Percentiles rank a stretch among this genome's conserved stretches.
phyloP scores from a whole-genome alignment of 2,329 filamentous ascomycete genomes.

The Thielaviopsis euricoi region DNA sequence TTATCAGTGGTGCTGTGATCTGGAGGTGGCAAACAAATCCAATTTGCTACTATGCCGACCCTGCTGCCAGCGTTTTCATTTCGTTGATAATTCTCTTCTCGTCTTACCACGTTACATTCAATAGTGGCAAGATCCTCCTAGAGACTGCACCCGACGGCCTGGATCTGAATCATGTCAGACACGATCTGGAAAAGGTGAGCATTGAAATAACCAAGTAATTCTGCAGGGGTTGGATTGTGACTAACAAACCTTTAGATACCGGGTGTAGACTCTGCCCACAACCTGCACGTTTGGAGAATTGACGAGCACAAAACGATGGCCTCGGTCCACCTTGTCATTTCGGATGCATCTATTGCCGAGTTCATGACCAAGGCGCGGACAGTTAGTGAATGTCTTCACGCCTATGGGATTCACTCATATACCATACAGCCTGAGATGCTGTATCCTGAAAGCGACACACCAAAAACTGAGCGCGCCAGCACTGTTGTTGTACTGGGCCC shows the following conservation, averaged over 20 bases:
- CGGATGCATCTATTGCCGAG: slow-evolving; percentile 34
- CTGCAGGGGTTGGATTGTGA: slow-evolving; percentile 11
- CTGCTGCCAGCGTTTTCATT: slow-evolving; percentile 51
- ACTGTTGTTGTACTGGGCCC: not conserved
- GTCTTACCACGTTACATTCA: slow-evolving; percentile 43
- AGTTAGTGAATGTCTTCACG: slow-evolving; percentile 53
- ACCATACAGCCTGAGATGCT: slow-evolving; percentile 50
- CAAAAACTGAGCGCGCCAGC: not conserved
- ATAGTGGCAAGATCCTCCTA: slow-evolving; percentile 48
- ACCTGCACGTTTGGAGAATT: slow-evolving; percentile 59
- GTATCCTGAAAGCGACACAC: not conserved
- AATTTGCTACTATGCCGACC: slow-evolving; percentile 53
- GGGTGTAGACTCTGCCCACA: slow-evolving; percentile 50
- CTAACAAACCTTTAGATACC: slow-evolving; percentile 31
- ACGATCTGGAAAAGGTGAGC: slow-evolving; percentile 49
- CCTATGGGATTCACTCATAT: slow-evolving; percentile 54
- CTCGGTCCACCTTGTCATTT: slow-evolving; percentile 50
- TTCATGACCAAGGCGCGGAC: slow-evolving; percentile 46
- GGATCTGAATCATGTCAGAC: slow-evolving; percentile 43
- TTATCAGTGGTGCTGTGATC: slow-evolving; percentile 50
- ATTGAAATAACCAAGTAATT: not conserved
- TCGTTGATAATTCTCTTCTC: slow-evolving; percentile 55
- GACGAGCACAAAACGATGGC: slow-evolving; percentile 55
- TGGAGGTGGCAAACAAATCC: slow-evolving; percentile 45
- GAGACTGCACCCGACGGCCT: slow-evolving; percentile 48